Percentiles rank a stretch among this genome's conserved stretches.
These are phyloP conservation scores for Phytopythium litorale DNA, from an alignment of 352 stramenopile species.

Conservation along the genomic window DNA sequence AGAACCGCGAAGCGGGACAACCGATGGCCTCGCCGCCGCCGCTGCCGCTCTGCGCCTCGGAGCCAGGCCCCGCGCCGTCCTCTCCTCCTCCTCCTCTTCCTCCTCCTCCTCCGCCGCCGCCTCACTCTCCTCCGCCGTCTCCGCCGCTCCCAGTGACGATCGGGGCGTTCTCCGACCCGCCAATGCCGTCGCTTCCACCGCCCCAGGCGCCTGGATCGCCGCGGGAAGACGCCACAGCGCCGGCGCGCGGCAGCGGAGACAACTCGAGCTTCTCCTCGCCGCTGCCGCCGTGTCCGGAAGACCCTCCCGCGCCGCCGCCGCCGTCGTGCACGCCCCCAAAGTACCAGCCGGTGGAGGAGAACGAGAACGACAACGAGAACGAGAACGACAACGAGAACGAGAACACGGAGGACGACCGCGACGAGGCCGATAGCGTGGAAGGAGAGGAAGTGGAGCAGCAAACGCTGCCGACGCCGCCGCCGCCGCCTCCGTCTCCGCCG, in stretches of 20 bases:
- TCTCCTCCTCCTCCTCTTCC: background rate
- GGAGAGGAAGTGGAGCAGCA: slow-evolving; percentile 16
- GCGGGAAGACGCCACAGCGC: background rate
- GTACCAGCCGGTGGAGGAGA: slow-evolving; percentile 60
- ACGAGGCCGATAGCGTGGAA: slow-evolving; percentile 38
- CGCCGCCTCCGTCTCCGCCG: slow-evolving; percentile 18
- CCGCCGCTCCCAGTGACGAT: background rate
- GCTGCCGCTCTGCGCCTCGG: background rate
- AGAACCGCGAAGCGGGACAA: background rate
- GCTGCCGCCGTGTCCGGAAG: slow-evolving; percentile 67
- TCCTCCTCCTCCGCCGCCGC: background rate
- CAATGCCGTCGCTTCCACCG: background rate
- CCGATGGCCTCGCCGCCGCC: background rate
- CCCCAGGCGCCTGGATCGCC: background rate
- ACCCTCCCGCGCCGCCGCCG: slow-evolving; percentile 52
- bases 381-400: slow-evolving; percentile 34
- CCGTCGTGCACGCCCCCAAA: slow-evolving; percentile 61
- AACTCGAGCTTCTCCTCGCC: slow-evolving; percentile 74
- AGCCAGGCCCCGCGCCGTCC: background rate
- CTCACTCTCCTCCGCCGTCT: background rate
- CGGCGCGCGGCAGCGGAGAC: slow-evolving; percentile 11
- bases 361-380: slow-evolving; percentile 36
- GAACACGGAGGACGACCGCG: slow-evolving; percentile 35
- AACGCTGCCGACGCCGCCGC: slow-evolving; percentile 15
- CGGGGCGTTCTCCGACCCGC: background rate